Base-by-base conservation (phyloP, 768 basidiomycete genomes). In the Lentinus brumalis region DNA sequence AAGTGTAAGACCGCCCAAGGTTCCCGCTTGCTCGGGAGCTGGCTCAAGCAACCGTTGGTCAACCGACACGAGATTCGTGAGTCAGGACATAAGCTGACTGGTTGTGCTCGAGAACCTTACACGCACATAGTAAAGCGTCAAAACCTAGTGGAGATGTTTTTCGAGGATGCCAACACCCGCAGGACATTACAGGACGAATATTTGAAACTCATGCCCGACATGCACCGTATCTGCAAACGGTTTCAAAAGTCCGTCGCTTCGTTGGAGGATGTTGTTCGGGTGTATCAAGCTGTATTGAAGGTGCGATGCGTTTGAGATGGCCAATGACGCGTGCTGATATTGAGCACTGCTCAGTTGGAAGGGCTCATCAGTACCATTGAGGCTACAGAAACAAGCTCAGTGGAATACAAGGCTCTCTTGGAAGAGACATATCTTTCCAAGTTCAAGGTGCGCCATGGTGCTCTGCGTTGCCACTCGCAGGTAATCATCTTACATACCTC, bases 1-100 rank as follows among this genome's bases (percentile, higher is more conserved):
- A 92, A 91, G 67, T 97, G 96, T 79, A 97, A 97, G 76, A 98
- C 97, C 0, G 86, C 92, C 0, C 97, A 99, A 71, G 97, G 97
- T 0, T 87, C 91, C 14, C 79, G 97, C 57, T 73, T 97, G 42
- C 79, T 99, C 3, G 91, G 88, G 0, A 88, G 87, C 50, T 98
- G 96, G 96, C 77, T 99, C 44, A 98, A 97, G 70, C 97, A 98
- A 71, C 97, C 97, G 5, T 77, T 98, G 30, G 86, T 98, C 32
- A 98, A 97, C 73, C 73, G 93, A 40, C 96, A 98, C 65, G 92
- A 95, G 70, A 98, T 98, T 62, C 80, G 94, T 92, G 59, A 63
- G 92, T 79, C 7, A 4, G 11, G 6, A 35, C 35, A 35, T 3
- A 29, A 12, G 4, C 39, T 3, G 12, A 18, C 42, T 18, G 21